Percentiles rank a stretch among this genome's conserved stretches.
These are phyloP conservation scores for Phytophthora fragariaefolia DNA, from an alignment of 352 stramenopile genomes.

Conservation along the genomic window DNA sequence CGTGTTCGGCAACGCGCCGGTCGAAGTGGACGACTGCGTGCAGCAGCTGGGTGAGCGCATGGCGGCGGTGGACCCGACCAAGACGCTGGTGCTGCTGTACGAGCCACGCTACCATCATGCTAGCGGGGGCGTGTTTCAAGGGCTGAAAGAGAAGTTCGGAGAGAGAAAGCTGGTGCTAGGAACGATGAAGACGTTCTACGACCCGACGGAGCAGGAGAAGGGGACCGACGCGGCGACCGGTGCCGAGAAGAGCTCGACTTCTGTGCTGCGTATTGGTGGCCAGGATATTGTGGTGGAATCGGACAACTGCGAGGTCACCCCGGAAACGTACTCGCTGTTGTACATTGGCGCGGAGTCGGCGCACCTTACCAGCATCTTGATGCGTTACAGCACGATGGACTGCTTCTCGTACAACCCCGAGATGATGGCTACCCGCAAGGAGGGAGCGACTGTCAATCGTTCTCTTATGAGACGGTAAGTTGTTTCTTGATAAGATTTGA, in stretches of 20 bases:
- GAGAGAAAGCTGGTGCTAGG: constrained; percentile 60
- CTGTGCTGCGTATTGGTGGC: constrained; percentile 58
- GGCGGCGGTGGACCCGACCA: constrained; percentile 36
- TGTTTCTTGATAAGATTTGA: constrained; percentile 1
- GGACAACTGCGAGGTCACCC: constrained; percentile 40
- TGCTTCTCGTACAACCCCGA: constrained; percentile 81
- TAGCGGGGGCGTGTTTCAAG: constrained; percentile 56
- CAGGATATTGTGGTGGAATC: constrained; percentile 55
- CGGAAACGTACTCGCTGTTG: constrained; percentile 54
- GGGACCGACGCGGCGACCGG: neutral
- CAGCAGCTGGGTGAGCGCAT: constrained; percentile 47
- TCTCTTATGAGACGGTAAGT: constrained; percentile 66
- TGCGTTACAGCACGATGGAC: constrained; percentile 72
- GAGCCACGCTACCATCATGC: constrained; percentile 91
- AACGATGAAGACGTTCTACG: constrained; percentile 76
- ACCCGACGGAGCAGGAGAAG: constrained; percentile 46
- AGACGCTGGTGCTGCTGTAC: constrained; percentile 90
- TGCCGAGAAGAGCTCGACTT: constrained; percentile 9
- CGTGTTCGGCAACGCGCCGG: constrained; percentile 81
- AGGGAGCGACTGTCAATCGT: constrained; percentile 73
- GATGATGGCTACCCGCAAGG: constrained; percentile 48
- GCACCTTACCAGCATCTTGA: constrained; percentile 84
- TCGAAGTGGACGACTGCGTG: constrained; percentile 67
- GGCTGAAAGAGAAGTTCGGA: constrained; percentile 44
- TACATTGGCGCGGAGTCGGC: constrained; percentile 83